Evolutionary conservation across 768 basidiomycete genomes (phyloP).

Genomic region (Asterophora parasitica): DNA sequence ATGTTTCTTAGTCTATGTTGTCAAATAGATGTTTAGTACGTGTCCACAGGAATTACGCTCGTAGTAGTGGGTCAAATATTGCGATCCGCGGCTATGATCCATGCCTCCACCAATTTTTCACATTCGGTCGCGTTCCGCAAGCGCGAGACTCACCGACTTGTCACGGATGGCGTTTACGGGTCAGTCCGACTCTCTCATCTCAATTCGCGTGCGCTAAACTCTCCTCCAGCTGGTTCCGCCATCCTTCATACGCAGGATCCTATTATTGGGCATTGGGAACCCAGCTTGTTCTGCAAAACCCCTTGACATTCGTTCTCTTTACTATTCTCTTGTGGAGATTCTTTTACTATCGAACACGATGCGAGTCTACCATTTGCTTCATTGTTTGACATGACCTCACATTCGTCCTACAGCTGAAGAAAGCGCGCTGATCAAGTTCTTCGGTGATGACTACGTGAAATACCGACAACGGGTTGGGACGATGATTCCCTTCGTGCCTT

Average conservation of each 20-base stretch:
- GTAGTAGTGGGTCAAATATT: conserved; percentile 70
- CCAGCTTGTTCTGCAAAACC: conserved; percentile 87
- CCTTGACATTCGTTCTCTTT: conserved; percentile 66
- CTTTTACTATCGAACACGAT: conserved; percentile 74
- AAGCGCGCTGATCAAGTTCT: conserved; percentile 72
- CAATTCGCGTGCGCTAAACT: conserved; percentile 1
- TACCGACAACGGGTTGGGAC: conserved; percentile 81
- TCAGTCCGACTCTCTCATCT: conserved; percentile 43
- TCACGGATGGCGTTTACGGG: conserved; percentile 88
- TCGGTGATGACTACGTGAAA: conserved; percentile 78
- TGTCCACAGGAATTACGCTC: conserved; percentile 52
- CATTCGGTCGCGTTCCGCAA: conserved; percentile 81
- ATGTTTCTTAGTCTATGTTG: conserved; percentile 15
- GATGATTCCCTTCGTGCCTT: conserved; percentile 82
- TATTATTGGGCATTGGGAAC: conserved; percentile 98
- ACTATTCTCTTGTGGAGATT: conserved; percentile 74
- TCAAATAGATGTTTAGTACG: background rate
- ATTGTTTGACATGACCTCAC: conserved; percentile 2
- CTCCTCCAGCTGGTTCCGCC: conserved; percentile 67
- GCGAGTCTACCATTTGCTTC: conserved; percentile 40
- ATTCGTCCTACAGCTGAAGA: conserved; percentile 67
- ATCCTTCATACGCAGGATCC: conserved; percentile 96
- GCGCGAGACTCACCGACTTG: conserved; percentile 66
- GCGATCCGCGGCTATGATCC: conserved; percentile 93
- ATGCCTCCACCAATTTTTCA: conserved; percentile 90